phyloP scores from a whole-genome alignment of 495 filamentous ascomycete genomes.

The Aspergillus diversus region DNA sequence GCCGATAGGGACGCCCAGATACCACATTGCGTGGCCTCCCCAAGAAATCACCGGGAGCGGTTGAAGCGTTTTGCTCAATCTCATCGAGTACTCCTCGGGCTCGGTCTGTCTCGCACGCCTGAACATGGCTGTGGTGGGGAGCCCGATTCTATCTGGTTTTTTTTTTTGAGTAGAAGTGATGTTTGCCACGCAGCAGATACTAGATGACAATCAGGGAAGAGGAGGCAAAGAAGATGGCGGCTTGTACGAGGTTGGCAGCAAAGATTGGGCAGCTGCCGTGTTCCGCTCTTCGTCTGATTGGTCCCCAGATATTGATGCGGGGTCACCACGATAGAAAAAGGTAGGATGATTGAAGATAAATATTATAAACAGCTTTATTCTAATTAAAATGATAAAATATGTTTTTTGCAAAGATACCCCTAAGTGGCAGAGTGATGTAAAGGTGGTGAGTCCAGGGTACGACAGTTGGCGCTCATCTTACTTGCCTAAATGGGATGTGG shows the following conservation, averaged over 20 bases:
- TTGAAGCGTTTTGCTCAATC: slow-evolving; percentile 20
- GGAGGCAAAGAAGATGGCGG: neutral
- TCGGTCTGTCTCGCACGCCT: slow-evolving; percentile 24
- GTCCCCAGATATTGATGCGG: no score
- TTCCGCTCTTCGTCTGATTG: neutral
- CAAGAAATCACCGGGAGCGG: slow-evolving; percentile 24
- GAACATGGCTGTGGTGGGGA: slow-evolving; percentile 16
- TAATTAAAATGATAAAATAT: no score
- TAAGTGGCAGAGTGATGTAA: no score
- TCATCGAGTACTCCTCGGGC: slow-evolving; percentile 23
- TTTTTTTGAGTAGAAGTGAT: neutral
- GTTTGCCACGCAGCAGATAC: neutral
- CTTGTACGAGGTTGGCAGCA: neutral
- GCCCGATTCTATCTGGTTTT: slow-evolving; percentile 1
- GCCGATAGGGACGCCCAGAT: slow-evolving; percentile 28
- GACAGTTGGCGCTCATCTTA: no score
- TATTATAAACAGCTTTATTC: no score
- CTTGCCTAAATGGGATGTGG: no score
- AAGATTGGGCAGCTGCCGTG: neutral
- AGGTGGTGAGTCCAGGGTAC: no score
- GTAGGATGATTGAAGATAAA: no score
- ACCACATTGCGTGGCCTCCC: slow-evolving; percentile 26
- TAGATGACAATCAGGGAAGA: slow-evolving; percentile 5
- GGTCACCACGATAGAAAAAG: no score
- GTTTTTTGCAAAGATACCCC: no score